Evolutionary conservation across 352 stramenopile species (phyloP), one percentile per base, ranked within the genome.

Genomic region (Globisporangium paddicum): DNA sequence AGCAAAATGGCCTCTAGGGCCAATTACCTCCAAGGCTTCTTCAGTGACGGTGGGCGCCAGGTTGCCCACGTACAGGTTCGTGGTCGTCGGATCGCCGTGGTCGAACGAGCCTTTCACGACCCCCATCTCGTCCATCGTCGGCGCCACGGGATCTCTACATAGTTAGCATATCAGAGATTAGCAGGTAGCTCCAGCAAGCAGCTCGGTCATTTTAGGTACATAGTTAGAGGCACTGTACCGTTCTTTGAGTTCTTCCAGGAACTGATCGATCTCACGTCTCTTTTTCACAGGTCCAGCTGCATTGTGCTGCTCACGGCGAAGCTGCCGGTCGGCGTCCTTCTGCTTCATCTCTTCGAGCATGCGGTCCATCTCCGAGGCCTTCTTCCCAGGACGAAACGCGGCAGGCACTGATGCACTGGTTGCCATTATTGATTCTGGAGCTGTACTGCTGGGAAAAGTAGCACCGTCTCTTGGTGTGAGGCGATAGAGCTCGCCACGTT

Each of bases 41-140:
- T 98, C 95, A 1, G 95, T 98, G 23, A 98, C 80, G 2, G 80
- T 93, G 8, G 94, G 89, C 48, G 89, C 82, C 45, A 98, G 60
- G 72, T 98, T 98, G 5, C 93, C 93, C 4, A 99, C 90, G 66
- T 97, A 97, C 32, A 98, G 73, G 68, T 98, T 98, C 16, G 92
- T 98, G 14, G 91, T 98, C 40, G 77, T 69, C 9, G 85, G 86
- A 49, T 95, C 84, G 26, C 88, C 88, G 51, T 79, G 77, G 55
- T 96, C 88, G 38, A 91, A 94, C 11, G 86, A 96, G 18, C 87
- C 89, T 67, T 81, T 89, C 6, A 30, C 37, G 14, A 54, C 23
- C 5, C 38, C 40, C 49, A 50, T 60, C 34, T 71, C 65, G 9
- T 73, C 50, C 11, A 41, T 7, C 0, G 35, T 47, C 13, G 67